Conservation (phyloP, 805 yeast species). For the Sugiyamaella marilandica region DNA sequence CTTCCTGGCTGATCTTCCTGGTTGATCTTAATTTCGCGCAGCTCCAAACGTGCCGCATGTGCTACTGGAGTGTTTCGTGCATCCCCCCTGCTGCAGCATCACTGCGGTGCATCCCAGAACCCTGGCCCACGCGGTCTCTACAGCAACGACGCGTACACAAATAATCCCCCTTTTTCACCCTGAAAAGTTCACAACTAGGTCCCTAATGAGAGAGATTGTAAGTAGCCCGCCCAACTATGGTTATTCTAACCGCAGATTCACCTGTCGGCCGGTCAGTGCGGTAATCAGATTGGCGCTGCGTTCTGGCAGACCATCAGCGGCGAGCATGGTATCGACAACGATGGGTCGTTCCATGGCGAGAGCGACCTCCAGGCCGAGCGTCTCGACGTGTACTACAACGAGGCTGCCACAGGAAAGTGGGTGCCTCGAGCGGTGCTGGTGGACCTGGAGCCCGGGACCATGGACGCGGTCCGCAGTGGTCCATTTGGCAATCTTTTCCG, state of each 20-base stretch:
- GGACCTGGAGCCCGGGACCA: slow-evolving; percentile 92
- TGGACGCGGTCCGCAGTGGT: slow-evolving; percentile 77
- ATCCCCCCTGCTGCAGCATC: too few relatives aligned
- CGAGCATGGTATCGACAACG: slow-evolving; percentile 39
- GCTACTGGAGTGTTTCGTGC: too few relatives aligned
- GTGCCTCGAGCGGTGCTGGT: slow-evolving; percentile 92
- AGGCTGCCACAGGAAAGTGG: slow-evolving; percentile 80
- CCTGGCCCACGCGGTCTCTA: neutral
- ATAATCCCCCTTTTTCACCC: slow-evolving; percentile 1
- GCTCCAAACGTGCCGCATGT: too few relatives aligned
- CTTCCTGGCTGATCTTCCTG: too few relatives aligned
- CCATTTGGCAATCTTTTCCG: slow-evolving; percentile 81
- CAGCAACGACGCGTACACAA: slow-evolving; percentile 4
- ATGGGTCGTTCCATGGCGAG: slow-evolving; percentile 30
- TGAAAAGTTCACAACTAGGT: neutral
- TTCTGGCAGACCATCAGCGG: slow-evolving; percentile 40
- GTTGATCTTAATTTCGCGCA: too few relatives aligned
- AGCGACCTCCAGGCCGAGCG: slow-evolving; percentile 38
- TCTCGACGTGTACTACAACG: slow-evolving; percentile 80
- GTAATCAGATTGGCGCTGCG: slow-evolving; percentile 73
- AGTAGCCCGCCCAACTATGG: slow-evolving; percentile 9
- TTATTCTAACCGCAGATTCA: slow-evolving; percentile 55
- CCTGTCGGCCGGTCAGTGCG: slow-evolving; percentile 97
- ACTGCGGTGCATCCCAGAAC: neutral
- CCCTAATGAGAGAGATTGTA: slow-evolving; percentile 30